Conservation (phyloP, 331 rosid genomes). For the Rosa hybrid region DNA sequence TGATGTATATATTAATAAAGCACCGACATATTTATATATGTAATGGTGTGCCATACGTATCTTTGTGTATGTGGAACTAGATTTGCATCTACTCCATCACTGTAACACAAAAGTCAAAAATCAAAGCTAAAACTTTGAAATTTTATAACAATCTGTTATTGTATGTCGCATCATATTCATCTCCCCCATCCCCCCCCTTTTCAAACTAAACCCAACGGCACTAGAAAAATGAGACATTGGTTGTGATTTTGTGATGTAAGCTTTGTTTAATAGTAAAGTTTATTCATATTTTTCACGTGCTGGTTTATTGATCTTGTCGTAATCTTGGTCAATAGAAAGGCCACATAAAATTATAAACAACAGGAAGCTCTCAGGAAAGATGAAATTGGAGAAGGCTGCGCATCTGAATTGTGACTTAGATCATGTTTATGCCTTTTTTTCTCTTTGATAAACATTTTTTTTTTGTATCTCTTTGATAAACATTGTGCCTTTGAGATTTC, state of each 20-base stretch:
- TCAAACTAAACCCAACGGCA: conserved; percentile 1
- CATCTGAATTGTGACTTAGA: neutral
- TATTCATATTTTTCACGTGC: neutral
- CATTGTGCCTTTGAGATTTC: neutral
- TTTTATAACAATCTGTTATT: neutral
- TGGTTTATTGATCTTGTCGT: neutral
- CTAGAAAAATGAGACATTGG: neutral
- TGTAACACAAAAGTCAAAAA: neutral
- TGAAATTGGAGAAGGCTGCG: neutral
- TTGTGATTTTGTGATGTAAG: conserved; percentile 3
- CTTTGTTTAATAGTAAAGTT: neutral
- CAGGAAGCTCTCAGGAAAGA: neutral
- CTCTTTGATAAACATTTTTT: neutral
- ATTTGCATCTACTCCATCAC: neutral
- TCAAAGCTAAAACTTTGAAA: neutral
- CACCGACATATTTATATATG: neutral
- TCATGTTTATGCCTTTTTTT: neutral
- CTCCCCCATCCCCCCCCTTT: neutral
- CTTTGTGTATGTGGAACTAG: neutral
- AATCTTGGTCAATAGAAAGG: neutral
- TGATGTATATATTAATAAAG: neutral
- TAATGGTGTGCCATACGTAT: conserved; percentile 3
- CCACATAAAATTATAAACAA: neutral
- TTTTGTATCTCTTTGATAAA: neutral
- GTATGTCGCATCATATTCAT: neutral